Conservation (phyloP, 106 monocot genomes). For the Agapanthus africanus region DNA sequence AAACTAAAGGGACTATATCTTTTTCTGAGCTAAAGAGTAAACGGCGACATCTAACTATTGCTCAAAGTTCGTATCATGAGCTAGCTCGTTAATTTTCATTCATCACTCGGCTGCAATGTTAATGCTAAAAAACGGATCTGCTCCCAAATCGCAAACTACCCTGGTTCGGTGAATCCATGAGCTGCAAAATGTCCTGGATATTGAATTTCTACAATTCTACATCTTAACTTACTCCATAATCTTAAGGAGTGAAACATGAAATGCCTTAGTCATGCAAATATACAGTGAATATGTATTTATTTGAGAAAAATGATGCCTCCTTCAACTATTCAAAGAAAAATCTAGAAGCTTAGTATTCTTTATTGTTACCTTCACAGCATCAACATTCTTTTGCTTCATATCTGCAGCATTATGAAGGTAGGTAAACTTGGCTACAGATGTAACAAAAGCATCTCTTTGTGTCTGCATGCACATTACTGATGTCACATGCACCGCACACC, state of each 20-base stretch:
- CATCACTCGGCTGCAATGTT: neutral
- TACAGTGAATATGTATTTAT: neutral
- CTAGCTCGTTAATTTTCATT: neutral
- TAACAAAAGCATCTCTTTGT: conserved; percentile 98
- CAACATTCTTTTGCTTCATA: conserved; percentile 99
- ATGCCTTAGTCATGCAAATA: conserved; percentile 1
- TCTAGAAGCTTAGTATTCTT: neutral
- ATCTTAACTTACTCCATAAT: neutral
- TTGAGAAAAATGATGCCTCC: neutral
- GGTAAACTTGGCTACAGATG: conserved; percentile 96
- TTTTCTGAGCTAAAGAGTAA: neutral
- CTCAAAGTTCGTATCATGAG: neutral
- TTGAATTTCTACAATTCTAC: too few species aligned
- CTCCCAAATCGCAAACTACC: neutral
- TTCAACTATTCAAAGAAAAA: neutral
- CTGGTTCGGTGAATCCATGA: neutral
- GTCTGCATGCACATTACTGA: conserved; percentile 96
- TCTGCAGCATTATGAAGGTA: conserved; percentile 91
- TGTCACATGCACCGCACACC: conserved; percentile 91
- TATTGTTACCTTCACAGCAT: conserved; percentile 85
- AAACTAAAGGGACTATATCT: neutral
- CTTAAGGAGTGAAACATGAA: neutral
- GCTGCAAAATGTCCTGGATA: neutral
- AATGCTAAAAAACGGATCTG: neutral
- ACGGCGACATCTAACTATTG: neutral